Evolutionary conservation across 129 eudicot genomes (phyloP).

Genomic region (Flaveria bidentis): DNA sequence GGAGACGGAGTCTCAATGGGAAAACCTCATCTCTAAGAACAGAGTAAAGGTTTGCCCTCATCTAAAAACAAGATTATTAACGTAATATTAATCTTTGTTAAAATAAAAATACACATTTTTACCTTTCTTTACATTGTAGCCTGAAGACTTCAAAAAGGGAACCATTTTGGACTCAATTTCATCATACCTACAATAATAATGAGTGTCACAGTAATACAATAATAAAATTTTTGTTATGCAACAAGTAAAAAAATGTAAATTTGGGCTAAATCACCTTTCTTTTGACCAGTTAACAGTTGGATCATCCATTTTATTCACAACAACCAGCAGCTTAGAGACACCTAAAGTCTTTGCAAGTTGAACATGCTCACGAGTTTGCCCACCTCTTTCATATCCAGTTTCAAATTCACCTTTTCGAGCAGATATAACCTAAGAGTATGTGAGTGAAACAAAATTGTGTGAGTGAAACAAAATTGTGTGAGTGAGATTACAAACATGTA

Average conservation of each 20-base stretch:
- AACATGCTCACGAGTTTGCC: slow-evolving; percentile 99
- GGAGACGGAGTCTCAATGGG: too few species aligned
- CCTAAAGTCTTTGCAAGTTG: slow-evolving; percentile 97
- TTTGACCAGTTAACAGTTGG: slow-evolving; percentile 89
- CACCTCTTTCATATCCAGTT: slow-evolving; percentile 98
- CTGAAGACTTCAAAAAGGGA: slow-evolving; percentile 72
- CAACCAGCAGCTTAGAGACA: slow-evolving; percentile 85
- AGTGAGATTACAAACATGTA: background rate
- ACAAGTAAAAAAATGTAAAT: background rate
- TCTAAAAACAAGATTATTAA: background rate
- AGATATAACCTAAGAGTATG: slow-evolving; percentile 69
- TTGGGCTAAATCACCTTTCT: slow-evolving; percentile 55
- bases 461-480: background rate
- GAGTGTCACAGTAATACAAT: background rate
- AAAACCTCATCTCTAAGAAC: too few species aligned
- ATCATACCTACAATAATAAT: slow-evolving; percentile 54
- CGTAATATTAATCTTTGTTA: background rate
- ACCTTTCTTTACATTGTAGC: slow-evolving; percentile 98
- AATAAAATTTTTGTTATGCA: slow-evolving; percentile 1
- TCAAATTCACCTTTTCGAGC: slow-evolving; percentile 99
- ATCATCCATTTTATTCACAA: slow-evolving; percentile 97
- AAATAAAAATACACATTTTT: background rate
- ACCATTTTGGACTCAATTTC: slow-evolving; percentile 89
- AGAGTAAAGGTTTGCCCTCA: too few species aligned
- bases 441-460: background rate